Conservation (phyloP, 1,284 basidiomycete species). For the Violaceomyces palustris region DNA sequence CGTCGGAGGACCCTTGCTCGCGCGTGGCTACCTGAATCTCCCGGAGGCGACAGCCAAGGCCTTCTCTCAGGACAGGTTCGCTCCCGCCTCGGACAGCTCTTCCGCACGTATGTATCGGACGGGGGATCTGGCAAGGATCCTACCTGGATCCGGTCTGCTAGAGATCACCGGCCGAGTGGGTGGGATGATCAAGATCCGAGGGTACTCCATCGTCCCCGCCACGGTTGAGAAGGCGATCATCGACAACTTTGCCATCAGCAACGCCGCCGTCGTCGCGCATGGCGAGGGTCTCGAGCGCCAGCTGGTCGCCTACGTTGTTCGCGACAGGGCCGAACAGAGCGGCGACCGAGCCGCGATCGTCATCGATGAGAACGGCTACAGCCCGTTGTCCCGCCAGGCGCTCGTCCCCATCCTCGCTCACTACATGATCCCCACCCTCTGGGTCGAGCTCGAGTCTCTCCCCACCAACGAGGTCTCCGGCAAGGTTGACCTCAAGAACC, state of each 20-base stretch:
- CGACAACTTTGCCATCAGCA: conserved; percentile 41
- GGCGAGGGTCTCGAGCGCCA: conserved; percentile 49
- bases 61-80: conserved; percentile 33
- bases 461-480: conserved; percentile 50
- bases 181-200: conserved; percentile 51
- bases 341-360: conserved; percentile 17
- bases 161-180: conserved; percentile 51
- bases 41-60: conserved; percentile 46
- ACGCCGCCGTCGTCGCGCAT: conserved; percentile 44
- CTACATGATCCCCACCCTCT: conserved; percentile 51
- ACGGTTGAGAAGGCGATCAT: conserved; percentile 48
- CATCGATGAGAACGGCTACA: conserved; percentile 46
- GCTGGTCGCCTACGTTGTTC: conserved; percentile 48
- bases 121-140: conserved; percentile 45
- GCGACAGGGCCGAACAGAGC: conserved; percentile 24
- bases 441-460: conserved; percentile 44
- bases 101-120: conserved; percentile 49
- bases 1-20: conserved; percentile 46
- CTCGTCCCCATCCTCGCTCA: conserved; percentile 39
- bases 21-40: conserved; percentile 49
- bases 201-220: conserved; percentile 47
- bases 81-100: conserved; percentile 3
- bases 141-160: conserved; percentile 32
- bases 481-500: conserved; percentile 47
- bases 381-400: conserved; percentile 36